A percentile compares a stretch with the other conserved stretches of the same genome.
Evolutionary conservation across 148 eudicot genomes (phyloP).

Genomic region (Pharnaceum exiguum): DNA sequence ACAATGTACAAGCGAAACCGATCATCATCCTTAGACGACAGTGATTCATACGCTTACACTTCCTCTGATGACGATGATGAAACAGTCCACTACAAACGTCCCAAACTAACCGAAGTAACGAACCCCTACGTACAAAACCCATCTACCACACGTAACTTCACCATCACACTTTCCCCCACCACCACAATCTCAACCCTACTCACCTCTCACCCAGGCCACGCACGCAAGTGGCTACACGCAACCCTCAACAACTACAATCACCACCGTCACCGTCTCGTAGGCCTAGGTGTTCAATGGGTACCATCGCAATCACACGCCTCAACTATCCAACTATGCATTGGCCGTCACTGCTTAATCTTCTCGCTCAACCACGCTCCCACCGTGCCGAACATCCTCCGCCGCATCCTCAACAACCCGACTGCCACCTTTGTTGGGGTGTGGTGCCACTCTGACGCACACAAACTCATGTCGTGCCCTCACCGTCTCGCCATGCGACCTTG

Average conservation of each 20-base stretch:
- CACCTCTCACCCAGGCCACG: slow-evolving; percentile 17
- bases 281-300: slow-evolving; percentile 38
- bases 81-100: too few species aligned
- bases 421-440: slow-evolving; percentile 37
- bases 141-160: background rate
- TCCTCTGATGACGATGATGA: too few species aligned
- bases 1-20: too few species aligned
- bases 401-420: slow-evolving; percentile 12
- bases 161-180: background rate
- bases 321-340: slow-evolving; percentile 35
- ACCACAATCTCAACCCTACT: slow-evolving; percentile 13
- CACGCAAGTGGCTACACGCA: slow-evolving; percentile 20
- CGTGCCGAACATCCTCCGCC: slow-evolving; percentile 14
- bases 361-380: slow-evolving; percentile 20
- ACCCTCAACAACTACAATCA: slow-evolving; percentile 3
- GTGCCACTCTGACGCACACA: slow-evolving; percentile 6
- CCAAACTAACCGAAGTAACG: too few species aligned
- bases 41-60: too few species aligned
- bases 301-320: slow-evolving; percentile 21
- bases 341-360: slow-evolving; percentile 24
- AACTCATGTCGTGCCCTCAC: slow-evolving; percentile 1
- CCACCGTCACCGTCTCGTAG: slow-evolving; percentile 24
- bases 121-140: too few species aligned
- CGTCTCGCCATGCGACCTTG: background rate
- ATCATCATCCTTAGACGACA: too few species aligned